Evolutionary conservation across 2,329 filamentous ascomycete species (phyloP).

Genomic region (Pseudogymnoascus pannorum): DNA sequence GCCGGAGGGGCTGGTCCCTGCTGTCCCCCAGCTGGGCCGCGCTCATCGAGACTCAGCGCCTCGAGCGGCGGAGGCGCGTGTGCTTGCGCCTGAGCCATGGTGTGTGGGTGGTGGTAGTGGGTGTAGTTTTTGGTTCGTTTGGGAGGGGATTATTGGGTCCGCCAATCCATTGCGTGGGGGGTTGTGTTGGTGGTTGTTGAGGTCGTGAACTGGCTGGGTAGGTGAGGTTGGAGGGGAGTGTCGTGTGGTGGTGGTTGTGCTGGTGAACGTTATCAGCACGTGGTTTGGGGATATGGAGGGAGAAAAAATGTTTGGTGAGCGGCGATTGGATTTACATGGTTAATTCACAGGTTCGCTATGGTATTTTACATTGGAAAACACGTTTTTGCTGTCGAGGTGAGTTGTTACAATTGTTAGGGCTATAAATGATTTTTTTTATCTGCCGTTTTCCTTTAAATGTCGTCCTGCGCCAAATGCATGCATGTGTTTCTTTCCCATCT

Average conservation of each 20-base stretch:
- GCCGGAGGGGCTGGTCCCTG: conserved; percentile 17
- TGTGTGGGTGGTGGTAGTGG: no score
- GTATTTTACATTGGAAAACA: neutral
- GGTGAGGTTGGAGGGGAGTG: neutral
- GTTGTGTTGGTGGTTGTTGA: neutral
- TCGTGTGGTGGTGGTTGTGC: neutral
- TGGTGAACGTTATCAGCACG: conserved; percentile 1
- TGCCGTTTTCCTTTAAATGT: neutral
- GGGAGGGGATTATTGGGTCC: neutral
- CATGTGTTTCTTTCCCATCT: neutral
- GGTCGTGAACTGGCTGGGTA: neutral
- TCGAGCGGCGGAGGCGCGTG: neutral
- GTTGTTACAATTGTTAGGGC: conserved; percentile 3
- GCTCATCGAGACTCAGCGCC: neutral
- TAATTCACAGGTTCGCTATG: neutral
- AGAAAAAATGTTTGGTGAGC: neutral
- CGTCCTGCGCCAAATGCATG: neutral
- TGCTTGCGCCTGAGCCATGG: neutral
- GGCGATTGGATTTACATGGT: neutral
- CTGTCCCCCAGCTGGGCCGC: neutral
- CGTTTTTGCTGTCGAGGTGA: neutral
- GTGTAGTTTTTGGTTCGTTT: neutral
- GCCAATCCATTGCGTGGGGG: conserved; percentile 9
- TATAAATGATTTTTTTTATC: conserved; percentile 5
- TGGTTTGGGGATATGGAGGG: neutral